phyloP scores from a whole-genome alignment of 139 green algal species.

The Choricystis sp. region DNA sequence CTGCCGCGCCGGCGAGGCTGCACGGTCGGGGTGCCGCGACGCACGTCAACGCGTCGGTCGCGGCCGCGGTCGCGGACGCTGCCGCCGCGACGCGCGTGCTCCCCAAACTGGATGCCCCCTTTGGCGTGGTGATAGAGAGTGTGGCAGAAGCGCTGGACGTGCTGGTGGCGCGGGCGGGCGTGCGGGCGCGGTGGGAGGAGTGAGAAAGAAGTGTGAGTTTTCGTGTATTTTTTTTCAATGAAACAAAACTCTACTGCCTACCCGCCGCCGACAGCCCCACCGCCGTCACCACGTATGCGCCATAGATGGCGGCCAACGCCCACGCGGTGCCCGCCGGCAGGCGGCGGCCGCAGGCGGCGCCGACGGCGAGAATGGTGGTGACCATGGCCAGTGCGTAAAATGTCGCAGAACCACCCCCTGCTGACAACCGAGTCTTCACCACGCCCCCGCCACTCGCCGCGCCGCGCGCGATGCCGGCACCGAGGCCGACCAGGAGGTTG shows the following conservation, averaged over 20 bases:
- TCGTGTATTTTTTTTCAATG: neutral
- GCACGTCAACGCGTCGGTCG: too few species aligned
- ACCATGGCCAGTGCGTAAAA: neutral
- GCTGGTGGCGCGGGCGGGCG: slow-evolving; percentile 41
- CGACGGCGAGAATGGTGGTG: neutral
- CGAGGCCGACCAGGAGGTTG: slow-evolving; percentile 70
- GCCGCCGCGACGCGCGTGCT: too few species aligned
- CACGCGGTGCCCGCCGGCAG: neutral
- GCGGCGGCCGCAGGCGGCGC: neutral
- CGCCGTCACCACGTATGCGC: slow-evolving; percentile 1
- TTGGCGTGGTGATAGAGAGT: too few species aligned
- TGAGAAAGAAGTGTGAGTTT: slow-evolving; percentile 20
- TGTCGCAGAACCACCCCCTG: neutral
- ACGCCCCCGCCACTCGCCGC: slow-evolving; percentile 2
- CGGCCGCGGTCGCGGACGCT: too few species aligned
- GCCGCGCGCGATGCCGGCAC: slow-evolving; percentile 31
- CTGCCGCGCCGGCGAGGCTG: too few species aligned
- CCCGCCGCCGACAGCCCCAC: neutral
- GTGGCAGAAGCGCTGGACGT: too few species aligned
- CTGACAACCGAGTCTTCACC: neutral
- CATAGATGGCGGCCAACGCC: slow-evolving; percentile 3
- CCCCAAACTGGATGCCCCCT: too few species aligned
- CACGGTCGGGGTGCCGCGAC: too few species aligned
- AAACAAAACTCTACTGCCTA: too few species aligned
- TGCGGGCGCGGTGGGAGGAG: slow-evolving; percentile 39